Evolutionary conservation across 1,284 basidiomycete species (phyloP).

Genomic region (Limonomyces culmigenus): DNA sequence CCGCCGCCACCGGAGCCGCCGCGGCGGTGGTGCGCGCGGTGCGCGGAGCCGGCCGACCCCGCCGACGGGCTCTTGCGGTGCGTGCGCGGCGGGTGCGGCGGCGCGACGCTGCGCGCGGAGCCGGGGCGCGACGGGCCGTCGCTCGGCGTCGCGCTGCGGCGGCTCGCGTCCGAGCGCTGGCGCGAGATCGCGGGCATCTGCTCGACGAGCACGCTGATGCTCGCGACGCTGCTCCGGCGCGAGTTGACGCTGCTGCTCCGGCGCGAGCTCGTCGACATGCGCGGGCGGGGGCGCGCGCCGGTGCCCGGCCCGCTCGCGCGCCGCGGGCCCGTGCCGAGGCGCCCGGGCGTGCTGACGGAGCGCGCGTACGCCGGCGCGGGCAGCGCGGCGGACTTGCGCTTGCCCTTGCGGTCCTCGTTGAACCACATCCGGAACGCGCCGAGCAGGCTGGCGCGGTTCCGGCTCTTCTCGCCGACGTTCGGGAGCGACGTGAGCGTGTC

Average conservation of each 20-base stretch:
- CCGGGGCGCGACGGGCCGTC: constrained; percentile 58
- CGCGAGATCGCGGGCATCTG: constrained; percentile 23
- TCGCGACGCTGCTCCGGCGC: constrained; percentile 50
- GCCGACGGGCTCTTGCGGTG: constrained; percentile 62
- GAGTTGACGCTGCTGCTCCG: constrained; percentile 75
- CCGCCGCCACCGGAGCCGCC: constrained; percentile 50
- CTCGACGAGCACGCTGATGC: constrained; percentile 33
- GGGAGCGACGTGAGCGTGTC: constrained; percentile 37
- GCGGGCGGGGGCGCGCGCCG: constrained; percentile 19
- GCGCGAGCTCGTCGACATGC: constrained; percentile 52
- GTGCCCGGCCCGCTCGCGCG: constrained; percentile 19
- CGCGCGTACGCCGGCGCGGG: constrained; percentile 2
- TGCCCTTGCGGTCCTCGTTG: constrained; percentile 64
- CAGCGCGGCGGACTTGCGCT: constrained; percentile 31
- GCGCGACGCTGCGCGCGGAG: constrained; percentile 51
- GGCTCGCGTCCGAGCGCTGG: constrained; percentile 27
- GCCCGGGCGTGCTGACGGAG: background rate
- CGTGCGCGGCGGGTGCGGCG: constrained; percentile 21
- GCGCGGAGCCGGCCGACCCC: constrained; percentile 52
- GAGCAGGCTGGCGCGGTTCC: constrained; percentile 54
- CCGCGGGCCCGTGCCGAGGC: background rate
- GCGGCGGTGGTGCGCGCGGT: constrained; percentile 47
- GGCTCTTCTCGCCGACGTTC: constrained; percentile 22
- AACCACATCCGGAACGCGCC: constrained; percentile 67
- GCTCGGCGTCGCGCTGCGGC: constrained; percentile 60